Evolutionary conservation across 2,329 filamentous ascomycete species (phyloP), one percentile per base, ranked within the genome.

Genomic region (Diaporthe sp.): DNA sequence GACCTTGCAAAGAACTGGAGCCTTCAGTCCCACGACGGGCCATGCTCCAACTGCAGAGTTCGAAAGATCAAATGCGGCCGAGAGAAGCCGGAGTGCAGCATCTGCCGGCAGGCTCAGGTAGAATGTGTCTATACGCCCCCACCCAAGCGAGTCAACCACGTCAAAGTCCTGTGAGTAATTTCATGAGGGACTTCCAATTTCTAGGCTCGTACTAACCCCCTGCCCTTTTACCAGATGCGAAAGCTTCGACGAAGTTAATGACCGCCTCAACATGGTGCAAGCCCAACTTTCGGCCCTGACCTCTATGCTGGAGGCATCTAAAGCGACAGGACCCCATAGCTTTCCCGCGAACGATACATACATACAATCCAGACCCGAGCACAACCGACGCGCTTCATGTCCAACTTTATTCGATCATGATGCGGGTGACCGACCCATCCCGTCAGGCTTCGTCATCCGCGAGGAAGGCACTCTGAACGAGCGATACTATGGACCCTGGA

Each of bases 171-270:
- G 60, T 64, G 28, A 47, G 60, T 13, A 64, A 19, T n/a, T 4
- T n/a, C 60, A 13, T 4, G 10, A 5, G 13, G 40, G 15, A 13
- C 30, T 5, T 33, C n/a, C 19, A 25, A n/a, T 12, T 7, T 33
- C 17, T 17, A 22, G 19, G 25, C 17, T n/a, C 19, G 33, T 12
- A 9, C 60, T 64, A 8, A 64, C 10, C 19, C 0, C 28, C 3
- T 19, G 38, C 35, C n/a, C 5, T 12, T 17, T 4, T 13, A 25
- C 5, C 4, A 64, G 60, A 33, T 64, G 60, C 9, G 60, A 64
- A 64, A 64, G 60, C 40, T 64, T 64, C 19, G 60, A 64, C 60
- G 60, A 64, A 47, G 60, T 64, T 9, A 64, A 64, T n/a, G 60
- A 64, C 40, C 60, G 60, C 25, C 60, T 64, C 15, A 47, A 64